These are phyloP conservation scores for Metschnikowia lunata DNA, from an alignment of 805 yeast species.

Conservation along the genomic window DNA sequence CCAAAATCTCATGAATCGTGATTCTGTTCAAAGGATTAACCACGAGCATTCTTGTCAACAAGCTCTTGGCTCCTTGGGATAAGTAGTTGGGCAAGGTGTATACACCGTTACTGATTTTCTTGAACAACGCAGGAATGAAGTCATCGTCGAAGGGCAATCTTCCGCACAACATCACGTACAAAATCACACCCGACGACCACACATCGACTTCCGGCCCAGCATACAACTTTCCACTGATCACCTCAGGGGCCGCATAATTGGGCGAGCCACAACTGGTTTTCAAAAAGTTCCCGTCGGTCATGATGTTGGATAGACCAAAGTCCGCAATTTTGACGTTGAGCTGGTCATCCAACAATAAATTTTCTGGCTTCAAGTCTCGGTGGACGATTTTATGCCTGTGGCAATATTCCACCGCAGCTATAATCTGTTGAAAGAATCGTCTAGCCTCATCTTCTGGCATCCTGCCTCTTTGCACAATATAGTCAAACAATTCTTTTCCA, in stretches of 20 bases:
- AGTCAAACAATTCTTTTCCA: slow-evolving; percentile 93
- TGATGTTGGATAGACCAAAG: slow-evolving; percentile 88
- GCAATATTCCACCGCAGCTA: slow-evolving; percentile 94
- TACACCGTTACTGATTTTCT: slow-evolving; percentile 88
- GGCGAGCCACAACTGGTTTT: slow-evolving; percentile 97
- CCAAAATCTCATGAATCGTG: slow-evolving; percentile 86
- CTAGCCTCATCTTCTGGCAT: slow-evolving; percentile 91
- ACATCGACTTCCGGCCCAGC: slow-evolving; percentile 99
- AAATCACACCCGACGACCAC: slow-evolving; percentile 94
- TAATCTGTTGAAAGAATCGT: slow-evolving; percentile 91
- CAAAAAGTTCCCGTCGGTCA: slow-evolving; percentile 95
- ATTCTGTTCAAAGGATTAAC: slow-evolving; percentile 93
- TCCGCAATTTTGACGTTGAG: slow-evolving; percentile 94
- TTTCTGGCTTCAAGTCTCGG: slow-evolving; percentile 95
- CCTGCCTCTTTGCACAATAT: slow-evolving; percentile 88
- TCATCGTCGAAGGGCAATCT: slow-evolving; percentile 95
- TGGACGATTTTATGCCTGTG: slow-evolving; percentile 96
- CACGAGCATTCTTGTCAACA: slow-evolving; percentile 85
- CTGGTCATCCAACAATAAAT: slow-evolving; percentile 81
- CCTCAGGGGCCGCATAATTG: slow-evolving; percentile 97
- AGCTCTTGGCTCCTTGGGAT: slow-evolving; percentile 77
- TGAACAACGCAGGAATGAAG: slow-evolving; percentile 88
- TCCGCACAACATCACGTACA: slow-evolving; percentile 94
- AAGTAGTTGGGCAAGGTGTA: slow-evolving; percentile 85
- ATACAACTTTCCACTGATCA: slow-evolving; percentile 86